Evolutionary conservation across 148 eudicot species (phyloP), one percentile per base, ranked within the genome.

Genomic region (Rhododendron ferrugineum): DNA sequence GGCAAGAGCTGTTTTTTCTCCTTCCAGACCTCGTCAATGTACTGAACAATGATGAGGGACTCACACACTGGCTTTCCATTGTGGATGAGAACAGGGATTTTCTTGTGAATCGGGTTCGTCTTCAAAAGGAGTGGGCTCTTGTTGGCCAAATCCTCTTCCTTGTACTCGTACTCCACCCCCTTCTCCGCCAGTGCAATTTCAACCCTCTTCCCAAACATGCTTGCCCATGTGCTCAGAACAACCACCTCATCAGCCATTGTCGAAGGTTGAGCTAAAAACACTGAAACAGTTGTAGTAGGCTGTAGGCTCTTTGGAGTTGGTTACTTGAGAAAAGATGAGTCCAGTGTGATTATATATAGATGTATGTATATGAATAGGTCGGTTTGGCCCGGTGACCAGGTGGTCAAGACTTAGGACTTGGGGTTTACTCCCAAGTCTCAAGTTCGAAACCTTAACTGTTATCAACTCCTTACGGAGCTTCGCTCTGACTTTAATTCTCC

Each of bases 1-100:
- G 91, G 93, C 84, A 94, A 62, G 50, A 92, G 84, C 6, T 85
- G 86, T 46, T 86, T 8, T 34, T 79, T 86, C 11, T 87, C 83
- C 2, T 83, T 80, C 94, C 97, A 94, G 15, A 90, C 89, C 77
- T 94, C 91, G 44, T 92, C 96, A 47, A 94, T 91, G 79, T 93
- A 94, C 75, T 92, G 86, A 2, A 94, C 85, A 0, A 88, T 86
- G 18, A 88, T 76, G 10, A 81, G 64, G 2, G 95, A 92, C 86
- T 92, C 94, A 10, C 93, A 90, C 10, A 94, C 47, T 11, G 95
- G 94, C 42, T 81, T 91, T 0, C 93, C 93, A 13, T 91, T 88
- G 88, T 93, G 93, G 64, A 92, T 88, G 8, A 93, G 87, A 58
- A 91, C 92, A 0, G 96, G 94, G 34, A 91, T 81, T 72, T 92